Conservation (phyloP, 768 basidiomycete species). For the button mushroom (Agaricus bisporus) region DNA sequence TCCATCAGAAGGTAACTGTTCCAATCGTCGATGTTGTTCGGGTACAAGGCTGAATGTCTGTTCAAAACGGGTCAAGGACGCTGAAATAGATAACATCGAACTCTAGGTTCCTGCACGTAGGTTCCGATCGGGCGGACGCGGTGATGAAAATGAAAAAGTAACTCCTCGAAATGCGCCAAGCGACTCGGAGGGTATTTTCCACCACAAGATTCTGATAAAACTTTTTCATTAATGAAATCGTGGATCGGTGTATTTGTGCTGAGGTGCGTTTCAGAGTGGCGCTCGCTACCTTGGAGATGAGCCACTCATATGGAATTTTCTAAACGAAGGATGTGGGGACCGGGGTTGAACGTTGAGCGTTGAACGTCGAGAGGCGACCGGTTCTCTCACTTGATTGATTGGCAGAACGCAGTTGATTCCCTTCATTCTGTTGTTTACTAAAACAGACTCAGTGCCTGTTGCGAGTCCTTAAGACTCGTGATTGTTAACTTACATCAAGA, state of each 20-base stretch:
- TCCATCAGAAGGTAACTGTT: not conserved
- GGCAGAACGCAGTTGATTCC: not conserved
- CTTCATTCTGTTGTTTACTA: conserved; percentile 12
- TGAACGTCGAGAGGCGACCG: too few relatives aligned
- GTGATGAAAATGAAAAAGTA: conserved; percentile 14
- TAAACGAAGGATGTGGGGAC: not conserved
- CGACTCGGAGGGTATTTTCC: not conserved
- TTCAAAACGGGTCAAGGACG: conserved; percentile 11
- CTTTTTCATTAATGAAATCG: not conserved
- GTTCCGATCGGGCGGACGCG: not conserved
- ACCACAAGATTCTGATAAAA: conserved; percentile 1
- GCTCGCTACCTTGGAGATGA: not conserved
- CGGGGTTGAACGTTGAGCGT: not conserved
- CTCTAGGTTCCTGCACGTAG: too few relatives aligned
- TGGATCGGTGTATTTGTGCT: not conserved
- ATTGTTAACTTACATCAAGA: conserved; percentile 8
- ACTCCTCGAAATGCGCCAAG: conserved; percentile 9
- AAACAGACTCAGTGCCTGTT: too few relatives aligned
- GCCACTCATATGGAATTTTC: conserved; percentile 15
- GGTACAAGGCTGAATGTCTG: not conserved
- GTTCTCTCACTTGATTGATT: too few relatives aligned
- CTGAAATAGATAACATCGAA: conserved; percentile 11
- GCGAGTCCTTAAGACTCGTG: too few relatives aligned
- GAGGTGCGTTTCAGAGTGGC: not conserved
- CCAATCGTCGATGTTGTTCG: not conserved